Evolutionary conservation across 169 alveolate species (phyloP).

Genomic region (Plasmodium knowlesi): DNA sequence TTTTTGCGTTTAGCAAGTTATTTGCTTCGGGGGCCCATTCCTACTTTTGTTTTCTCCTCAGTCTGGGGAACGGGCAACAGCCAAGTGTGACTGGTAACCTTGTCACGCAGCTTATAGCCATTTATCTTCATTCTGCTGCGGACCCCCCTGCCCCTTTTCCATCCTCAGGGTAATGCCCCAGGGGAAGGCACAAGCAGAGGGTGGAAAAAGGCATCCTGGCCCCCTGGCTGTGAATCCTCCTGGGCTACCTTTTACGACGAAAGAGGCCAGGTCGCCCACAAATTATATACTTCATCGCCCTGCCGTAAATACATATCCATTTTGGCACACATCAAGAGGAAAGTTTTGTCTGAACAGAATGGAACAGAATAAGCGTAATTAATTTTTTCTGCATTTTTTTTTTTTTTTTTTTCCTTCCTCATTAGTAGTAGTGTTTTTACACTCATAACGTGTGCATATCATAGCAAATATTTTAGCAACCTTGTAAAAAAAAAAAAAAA

Average conservation of each 20-base stretch:
- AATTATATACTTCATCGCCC: neutral
- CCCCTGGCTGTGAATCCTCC: neutral
- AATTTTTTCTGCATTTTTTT: neutral
- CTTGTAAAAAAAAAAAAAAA: neutral
- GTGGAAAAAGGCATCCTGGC: neutral
- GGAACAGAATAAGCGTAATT: neutral
- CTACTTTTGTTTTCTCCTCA: neutral
- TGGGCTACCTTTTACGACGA: neutral
- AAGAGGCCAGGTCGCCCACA: neutral
- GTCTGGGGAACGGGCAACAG: neutral
- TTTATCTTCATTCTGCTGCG: neutral
- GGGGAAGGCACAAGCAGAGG: neutral
- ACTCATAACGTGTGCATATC: neutral
- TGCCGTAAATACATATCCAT: neutral
- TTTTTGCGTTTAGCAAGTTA: neutral
- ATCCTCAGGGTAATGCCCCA: too few relatives aligned
- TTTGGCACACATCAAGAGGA: neutral
- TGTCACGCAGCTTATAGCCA: neutral
- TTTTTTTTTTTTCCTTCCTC: neutral
- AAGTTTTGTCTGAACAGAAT: neutral
- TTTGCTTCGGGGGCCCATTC: neutral
- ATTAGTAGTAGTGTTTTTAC: conserved; percentile 3
- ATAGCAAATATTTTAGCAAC: neutral
- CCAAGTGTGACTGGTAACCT: neutral
- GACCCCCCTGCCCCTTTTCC: neutral